Base-by-base conservation (phyloP, 495 filamentous ascomycete species). In the Penicillium flavigenum region DNA sequence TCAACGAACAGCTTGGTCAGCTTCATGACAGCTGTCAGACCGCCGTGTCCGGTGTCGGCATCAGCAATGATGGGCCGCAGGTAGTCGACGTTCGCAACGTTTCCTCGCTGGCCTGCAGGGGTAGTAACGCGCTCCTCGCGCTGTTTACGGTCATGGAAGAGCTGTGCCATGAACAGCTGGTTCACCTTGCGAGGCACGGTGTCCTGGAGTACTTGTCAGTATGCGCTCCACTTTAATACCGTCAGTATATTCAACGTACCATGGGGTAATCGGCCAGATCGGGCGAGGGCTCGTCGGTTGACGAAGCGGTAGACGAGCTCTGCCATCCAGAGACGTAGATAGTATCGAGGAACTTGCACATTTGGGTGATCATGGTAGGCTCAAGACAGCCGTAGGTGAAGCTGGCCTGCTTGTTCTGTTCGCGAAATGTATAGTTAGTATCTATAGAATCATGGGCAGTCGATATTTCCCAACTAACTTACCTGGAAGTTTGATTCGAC, bases 281-380 rank as follows among this genome's bases (percentile, higher is more conserved):
- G 50, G 94, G 94, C 41, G 92, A 95, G 19, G 94, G 94, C 76
- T 98, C 94, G 63, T 98, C 90, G 10, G 91, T 89, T 1, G 91
- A 84, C 20, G 92, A 96, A 38, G 94, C 94, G 4, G 94, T 98
- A 29, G 91, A 95, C 3, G 93, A 97, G 67, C 90, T 97, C 75
- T 98, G 95, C 94, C 94, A 98, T 60, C 94, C 94, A 38, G 93
- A 96, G 51, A 98, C 92, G 67, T 98, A 98, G 71, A 98, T 91
- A 38, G 95, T 98, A 70, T 98, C 94, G 51, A 98, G 82, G 74
- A 94, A 98, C 74, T 98, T 96, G 64, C 92, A 93, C 94, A 98
- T 98, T 72, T 98, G 94, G 20, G 95, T 97, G 66, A 98, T 82
- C 89, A 96, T 96, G 5, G 95, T 96, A 10, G 94, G 94, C 65